A percentile compares a stretch with the other conserved stretches of the same genome.
phyloP scores from a whole-genome alignment of 2,329 filamentous ascomycete genomes.

The Colletotrichum nymphaeae region DNA sequence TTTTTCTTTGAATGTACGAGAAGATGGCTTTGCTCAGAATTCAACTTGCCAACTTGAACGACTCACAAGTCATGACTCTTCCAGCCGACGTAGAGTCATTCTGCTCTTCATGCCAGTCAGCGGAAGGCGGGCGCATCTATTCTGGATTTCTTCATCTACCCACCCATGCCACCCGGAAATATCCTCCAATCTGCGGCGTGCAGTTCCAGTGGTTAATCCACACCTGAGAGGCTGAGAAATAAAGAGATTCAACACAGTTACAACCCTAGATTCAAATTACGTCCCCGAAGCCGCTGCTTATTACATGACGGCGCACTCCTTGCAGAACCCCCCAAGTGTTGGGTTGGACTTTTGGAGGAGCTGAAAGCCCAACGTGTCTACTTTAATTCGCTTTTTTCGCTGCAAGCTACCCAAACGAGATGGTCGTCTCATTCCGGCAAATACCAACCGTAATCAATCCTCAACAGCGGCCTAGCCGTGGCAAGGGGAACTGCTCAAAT shows the following conservation, averaged over 20 bases:
- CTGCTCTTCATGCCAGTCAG: too few species aligned
- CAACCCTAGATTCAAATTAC: slow-evolving; percentile 6
- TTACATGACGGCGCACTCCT: neutral
- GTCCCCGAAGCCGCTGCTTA: neutral
- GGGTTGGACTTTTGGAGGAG: neutral
- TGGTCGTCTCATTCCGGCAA: slow-evolving; percentile 1
- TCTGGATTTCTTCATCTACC: neutral
- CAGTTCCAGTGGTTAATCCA: neutral
- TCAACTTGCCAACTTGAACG: neutral
- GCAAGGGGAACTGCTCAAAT: slow-evolving; percentile 14
- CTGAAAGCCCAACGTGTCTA: neutral
- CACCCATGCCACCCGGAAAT: neutral
- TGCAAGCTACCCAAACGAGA: slow-evolving; percentile 2
- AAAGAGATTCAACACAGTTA: neutral
- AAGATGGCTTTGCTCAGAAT: neutral
- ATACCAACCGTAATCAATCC: slow-evolving; percentile 16
- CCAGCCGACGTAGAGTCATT: neutral
- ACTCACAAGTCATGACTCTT: neutral
- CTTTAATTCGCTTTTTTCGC: neutral
- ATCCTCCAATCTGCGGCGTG: neutral
- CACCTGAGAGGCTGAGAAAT: neutral
- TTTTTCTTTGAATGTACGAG: neutral
- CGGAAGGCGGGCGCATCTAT: neutral
- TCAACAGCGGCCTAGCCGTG: slow-evolving; percentile 7
- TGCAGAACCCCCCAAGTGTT: neutral